Base-by-base conservation (phyloP, 345 rosid genomes). In the Raphanus sativus region DNA sequence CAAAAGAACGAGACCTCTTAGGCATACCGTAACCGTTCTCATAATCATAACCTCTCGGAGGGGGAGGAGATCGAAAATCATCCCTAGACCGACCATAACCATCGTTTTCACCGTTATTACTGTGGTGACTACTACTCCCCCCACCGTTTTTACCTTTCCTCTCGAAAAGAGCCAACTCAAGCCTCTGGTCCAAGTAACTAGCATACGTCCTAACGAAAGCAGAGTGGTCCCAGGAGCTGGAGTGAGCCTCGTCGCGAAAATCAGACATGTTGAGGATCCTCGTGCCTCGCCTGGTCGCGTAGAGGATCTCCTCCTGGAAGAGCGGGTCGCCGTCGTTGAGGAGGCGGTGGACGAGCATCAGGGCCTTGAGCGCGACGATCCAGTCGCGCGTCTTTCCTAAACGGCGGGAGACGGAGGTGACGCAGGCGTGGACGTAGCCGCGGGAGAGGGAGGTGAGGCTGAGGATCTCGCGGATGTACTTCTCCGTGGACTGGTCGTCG, bases 221-320 rank as follows among this genome's bases (percentile, higher is more conserved):
- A 0, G 97, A 86, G 66, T 89, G 86, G 65, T 92, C 98, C 98
- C 98, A 90, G 0, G 97, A 88, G 82, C 91, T 85, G 5, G 98
- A 90, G 67, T 84, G 91, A 17, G 97, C 89, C 72, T 89, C 89
- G 52, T 89, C 97, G 1, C 91, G 86, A 67, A 94, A 92, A 85
- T 81, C 93, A 10, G 90, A 85, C 97, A 94, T 83, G 71, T 92
- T 92, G 42, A 94, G 86, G n/a, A 94, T 81, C 79, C 98, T 80
- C 15, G 91, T 86, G 60, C 98, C 97, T 54, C 90, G 80, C 75
- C 95, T 82, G 0, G 94, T 86, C 1, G 95, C 87, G 64, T 83
- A 85, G 69, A 88, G 75, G n/a, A 92, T 83, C 88, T 90, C 98
- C 52, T 94, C 93, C 79, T 87, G 89, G 33, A 88, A 89, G 1